Evolutionary conservation across 139 green algal species (phyloP).

Genomic region (Ettlia oleoabundans): DNA sequence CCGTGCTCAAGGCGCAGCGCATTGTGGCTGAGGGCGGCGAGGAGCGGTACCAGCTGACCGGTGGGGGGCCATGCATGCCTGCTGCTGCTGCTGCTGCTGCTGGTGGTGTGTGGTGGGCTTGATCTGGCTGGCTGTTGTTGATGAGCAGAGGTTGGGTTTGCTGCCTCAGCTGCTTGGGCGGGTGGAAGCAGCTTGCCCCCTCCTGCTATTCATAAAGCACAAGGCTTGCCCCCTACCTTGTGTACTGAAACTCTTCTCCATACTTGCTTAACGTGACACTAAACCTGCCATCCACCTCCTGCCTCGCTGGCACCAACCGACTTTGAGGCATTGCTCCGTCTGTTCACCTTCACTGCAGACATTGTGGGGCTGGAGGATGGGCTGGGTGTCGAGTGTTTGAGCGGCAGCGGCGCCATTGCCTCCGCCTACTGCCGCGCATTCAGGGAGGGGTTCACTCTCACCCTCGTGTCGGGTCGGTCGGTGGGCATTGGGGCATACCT

Average conservation of each 20-base stretch:
- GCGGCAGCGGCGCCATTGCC: slow-evolving; percentile 94
- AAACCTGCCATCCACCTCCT: slow-evolving; percentile 32
- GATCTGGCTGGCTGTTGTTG: too few relatives aligned
- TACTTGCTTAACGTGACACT: too few relatives aligned
- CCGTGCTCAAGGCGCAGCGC: slow-evolving; percentile 28
- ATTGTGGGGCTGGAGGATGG: slow-evolving; percentile 96
- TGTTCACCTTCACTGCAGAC: slow-evolving; percentile 61
- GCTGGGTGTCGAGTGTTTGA: slow-evolving; percentile 97
- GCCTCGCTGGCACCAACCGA: slow-evolving; percentile 52
- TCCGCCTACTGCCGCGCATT: slow-evolving; percentile 75
- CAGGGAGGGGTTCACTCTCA: slow-evolving; percentile 93
- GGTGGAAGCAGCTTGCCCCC: too few relatives aligned
- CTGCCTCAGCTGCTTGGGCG: too few relatives aligned
- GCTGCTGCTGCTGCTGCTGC: not conserved
- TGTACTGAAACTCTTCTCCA: not conserved
- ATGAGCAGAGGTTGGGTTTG: too few relatives aligned
- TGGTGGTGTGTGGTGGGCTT: not conserved
- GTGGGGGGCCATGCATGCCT: too few relatives aligned
- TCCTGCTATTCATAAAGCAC: too few relatives aligned
- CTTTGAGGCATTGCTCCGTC: not conserved
- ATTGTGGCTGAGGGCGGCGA: slow-evolving; percentile 38
- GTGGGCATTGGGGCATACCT: slow-evolving; percentile 99
- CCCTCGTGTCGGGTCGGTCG: slow-evolving; percentile 89
- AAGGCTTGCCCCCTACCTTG: too few relatives aligned
- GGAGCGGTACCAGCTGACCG: slow-evolving; percentile 37